phyloP scores from a whole-genome alignment of 2,329 filamentous ascomycete genomes.

The Sphaerostilbella broomeana region DNA sequence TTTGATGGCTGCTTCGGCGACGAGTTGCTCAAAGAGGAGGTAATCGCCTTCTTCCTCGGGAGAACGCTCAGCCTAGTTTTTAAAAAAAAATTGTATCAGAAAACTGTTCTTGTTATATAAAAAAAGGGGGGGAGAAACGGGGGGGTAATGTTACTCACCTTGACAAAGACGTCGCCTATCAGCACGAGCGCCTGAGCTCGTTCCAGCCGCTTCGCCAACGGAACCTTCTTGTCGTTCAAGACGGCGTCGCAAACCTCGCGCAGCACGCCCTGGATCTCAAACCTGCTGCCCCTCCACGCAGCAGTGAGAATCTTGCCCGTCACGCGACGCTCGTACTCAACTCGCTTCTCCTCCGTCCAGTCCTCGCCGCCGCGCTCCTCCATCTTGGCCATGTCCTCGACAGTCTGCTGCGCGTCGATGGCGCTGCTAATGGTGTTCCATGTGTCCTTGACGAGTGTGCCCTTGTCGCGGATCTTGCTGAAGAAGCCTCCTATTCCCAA shows the following conservation, averaged over 20 bases:
- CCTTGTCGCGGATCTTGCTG: constrained; percentile 90
- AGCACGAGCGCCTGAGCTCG: constrained; percentile 84
- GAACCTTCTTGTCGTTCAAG: constrained; percentile 70
- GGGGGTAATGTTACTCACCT: constrained; percentile 48
- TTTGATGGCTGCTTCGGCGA: constrained; percentile 92
- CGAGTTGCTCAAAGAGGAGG: constrained; percentile 96
- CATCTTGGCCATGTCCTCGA: constrained; percentile 97
- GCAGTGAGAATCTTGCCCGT: constrained; percentile 97
- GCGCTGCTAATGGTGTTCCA: constrained; percentile 97
- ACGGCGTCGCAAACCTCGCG: constrained; percentile 90
- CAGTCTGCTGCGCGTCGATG: constrained; percentile 94
- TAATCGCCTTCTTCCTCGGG: constrained; percentile 97
- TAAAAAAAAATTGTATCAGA: background rate
- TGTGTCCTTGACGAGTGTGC: constrained; percentile 92
- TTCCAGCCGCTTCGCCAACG: constrained; percentile 79
- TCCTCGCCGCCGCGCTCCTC: constrained; percentile 93
- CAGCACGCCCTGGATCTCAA: constrained; percentile 94
- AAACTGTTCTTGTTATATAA: background rate
- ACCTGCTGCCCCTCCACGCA: constrained; percentile 93
- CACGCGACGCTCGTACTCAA: constrained; percentile 89
- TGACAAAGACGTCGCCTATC: constrained; percentile 80
- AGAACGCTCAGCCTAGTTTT: constrained; percentile 80
- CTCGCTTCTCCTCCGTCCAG: constrained; percentile 96
- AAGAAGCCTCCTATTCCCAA: constrained; percentile 95
- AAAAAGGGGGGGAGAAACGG: background rate